Conservation (phyloP, 768 basidiomycete species). For the Termitomyces sp. region DNA sequence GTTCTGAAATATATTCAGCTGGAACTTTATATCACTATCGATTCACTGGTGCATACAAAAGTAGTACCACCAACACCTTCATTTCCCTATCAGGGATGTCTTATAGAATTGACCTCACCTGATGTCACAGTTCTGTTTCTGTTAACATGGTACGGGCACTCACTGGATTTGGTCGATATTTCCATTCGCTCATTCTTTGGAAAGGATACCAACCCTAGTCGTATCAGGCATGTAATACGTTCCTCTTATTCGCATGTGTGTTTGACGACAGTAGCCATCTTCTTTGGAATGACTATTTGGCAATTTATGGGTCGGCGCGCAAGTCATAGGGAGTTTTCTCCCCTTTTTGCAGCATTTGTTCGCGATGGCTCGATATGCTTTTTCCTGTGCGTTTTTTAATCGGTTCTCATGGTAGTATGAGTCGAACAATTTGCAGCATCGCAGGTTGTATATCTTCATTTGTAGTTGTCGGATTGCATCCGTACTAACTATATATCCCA, state of each 20-base stretch:
- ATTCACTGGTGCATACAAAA: not conserved
- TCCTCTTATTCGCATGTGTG: not conserved
- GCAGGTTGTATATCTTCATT: not conserved
- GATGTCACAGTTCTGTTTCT: not conserved
- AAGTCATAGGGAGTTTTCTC: not conserved
- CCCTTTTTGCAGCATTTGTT: constrained; percentile 1
- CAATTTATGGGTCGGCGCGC: not conserved
- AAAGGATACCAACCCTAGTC: not conserved
- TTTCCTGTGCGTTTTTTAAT: not conserved
- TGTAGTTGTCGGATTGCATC: not conserved
- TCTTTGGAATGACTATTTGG: constrained; percentile 8
- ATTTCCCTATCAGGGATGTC: constrained; percentile 1
- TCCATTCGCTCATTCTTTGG: not conserved
- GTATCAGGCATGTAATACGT: not conserved
- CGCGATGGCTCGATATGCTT: constrained; percentile 1
- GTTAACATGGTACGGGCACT: not conserved
- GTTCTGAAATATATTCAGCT: not conserved
- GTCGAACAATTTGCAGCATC: not conserved
- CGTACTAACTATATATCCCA: not conserved
- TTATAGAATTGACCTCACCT: not conserved
- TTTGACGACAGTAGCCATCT: not conserved
- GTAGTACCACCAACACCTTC: not conserved
- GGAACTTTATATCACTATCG: not conserved
- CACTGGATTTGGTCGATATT: not conserved
- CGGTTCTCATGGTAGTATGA: not conserved